Conservation (phyloP, 1,284 basidiomycete species). For the Trichosporon sp. region DNA sequence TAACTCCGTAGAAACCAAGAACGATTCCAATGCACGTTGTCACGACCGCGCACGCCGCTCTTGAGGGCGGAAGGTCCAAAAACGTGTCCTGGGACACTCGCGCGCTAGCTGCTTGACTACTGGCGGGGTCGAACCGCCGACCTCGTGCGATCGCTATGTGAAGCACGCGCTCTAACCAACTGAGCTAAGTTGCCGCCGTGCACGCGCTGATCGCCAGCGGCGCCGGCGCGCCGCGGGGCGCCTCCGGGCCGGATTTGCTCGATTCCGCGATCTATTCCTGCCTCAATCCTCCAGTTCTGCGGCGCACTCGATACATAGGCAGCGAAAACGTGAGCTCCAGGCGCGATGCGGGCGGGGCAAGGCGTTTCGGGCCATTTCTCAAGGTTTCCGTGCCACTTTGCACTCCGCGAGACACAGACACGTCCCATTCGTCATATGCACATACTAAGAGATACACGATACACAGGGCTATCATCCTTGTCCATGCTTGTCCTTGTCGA, state of each 20-base stretch:
- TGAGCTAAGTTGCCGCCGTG: background rate
- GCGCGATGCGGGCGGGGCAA: no score
- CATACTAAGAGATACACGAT: no score
- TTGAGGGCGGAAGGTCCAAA: background rate
- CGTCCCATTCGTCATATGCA: no score
- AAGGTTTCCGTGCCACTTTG: no score
- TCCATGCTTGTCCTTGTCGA: no score
- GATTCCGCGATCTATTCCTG: background rate
- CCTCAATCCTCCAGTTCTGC: no score
- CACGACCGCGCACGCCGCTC: background rate
- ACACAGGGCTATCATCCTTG: no score
- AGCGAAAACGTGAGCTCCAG: no score
- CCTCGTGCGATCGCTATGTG: background rate
- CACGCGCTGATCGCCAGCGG: background rate
- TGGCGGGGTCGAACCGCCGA: constrained; percentile 6
- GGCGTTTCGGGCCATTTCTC: no score
- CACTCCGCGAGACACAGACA: no score
- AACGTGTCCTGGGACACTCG: background rate
- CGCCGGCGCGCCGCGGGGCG: background rate
- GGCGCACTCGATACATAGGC: no score
- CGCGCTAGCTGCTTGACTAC: background rate
- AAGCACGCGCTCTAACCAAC: constrained; percentile 4
- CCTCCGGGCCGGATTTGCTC: background rate
- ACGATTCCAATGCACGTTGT: background rate
- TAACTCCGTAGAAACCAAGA: background rate